Conservation (phyloP, 75 land plant species). For the Adiantum capillusveneris region DNA sequence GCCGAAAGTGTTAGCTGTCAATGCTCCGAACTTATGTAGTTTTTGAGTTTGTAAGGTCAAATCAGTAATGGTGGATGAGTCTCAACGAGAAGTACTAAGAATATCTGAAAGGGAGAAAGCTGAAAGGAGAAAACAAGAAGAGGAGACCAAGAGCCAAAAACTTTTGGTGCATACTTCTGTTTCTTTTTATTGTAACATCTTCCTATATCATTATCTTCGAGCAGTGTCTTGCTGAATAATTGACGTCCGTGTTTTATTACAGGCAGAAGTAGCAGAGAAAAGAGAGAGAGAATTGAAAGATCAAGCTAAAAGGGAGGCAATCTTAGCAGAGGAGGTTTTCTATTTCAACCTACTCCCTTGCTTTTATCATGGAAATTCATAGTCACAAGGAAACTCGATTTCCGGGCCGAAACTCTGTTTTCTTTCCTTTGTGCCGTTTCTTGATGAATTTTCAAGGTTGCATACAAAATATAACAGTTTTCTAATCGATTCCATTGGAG, state of each 20-base stretch:
- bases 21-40: background rate
- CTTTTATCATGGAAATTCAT: background rate
- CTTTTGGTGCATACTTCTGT: background rate
- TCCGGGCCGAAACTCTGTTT: no score
- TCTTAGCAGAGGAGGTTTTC: constrained; percentile 24
- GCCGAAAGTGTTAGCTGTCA: background rate
- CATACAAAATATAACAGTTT: background rate
- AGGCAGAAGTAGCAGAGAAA: constrained; percentile 12
- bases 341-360: background rate
- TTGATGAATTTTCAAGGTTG: no score
- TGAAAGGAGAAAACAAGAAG: background rate
- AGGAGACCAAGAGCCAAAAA: background rate
- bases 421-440: no score
- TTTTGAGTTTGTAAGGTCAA: background rate
- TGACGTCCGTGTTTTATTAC: background rate
- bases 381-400: no score
- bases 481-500: no score
- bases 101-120: background rate
- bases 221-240: background rate
- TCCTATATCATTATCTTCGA: no score
- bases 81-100: background rate
- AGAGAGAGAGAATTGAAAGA: constrained; percentile 14
- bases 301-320: constrained; percentile 16
- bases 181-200: no score
- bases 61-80: constrained; percentile 6